Evolutionary conservation across 2,329 filamentous ascomycete species (phyloP).

Genomic region (Pestalotiopsis sp.): DNA sequence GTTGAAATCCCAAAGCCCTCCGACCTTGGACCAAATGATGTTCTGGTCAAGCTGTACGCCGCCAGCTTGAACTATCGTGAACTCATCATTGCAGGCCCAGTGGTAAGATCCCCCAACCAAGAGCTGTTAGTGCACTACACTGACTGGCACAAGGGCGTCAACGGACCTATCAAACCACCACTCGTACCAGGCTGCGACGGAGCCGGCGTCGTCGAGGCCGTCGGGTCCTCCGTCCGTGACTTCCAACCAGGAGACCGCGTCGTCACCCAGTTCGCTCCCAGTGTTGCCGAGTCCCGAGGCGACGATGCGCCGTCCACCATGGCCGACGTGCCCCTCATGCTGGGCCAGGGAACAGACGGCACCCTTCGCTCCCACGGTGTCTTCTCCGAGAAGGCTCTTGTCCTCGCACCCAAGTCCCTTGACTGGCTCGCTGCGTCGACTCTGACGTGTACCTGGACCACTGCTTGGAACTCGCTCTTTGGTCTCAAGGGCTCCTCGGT

Average conservation of each 20-base stretch:
- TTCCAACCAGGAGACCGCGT: constrained; percentile 42
- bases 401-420: constrained; percentile 20
- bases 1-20: background rate
- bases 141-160: background rate
- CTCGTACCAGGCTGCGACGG: constrained; percentile 44
- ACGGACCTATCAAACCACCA: constrained; percentile 13
- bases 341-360: constrained; percentile 57
- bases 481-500: constrained; percentile 44
- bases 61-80: constrained; percentile 43
- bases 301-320: constrained; percentile 39
- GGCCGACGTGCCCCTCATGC: constrained; percentile 56
- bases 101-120: background rate
- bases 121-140: background rate
- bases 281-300: constrained; percentile 54
- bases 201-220: constrained; percentile 47
- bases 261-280: constrained; percentile 47
- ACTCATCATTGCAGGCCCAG: constrained; percentile 29
- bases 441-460: constrained; percentile 50
- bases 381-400: constrained; percentile 46
- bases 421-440: constrained; percentile 37
- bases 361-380: constrained; percentile 49
- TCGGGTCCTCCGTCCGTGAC: constrained; percentile 23
- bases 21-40: constrained; percentile 53
- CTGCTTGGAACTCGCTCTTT: constrained; percentile 55
- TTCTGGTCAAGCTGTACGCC: constrained; percentile 52